Evolutionary conservation across 345 rosid species (phyloP).

Genomic region (Noccaea bulbosa): DNA sequence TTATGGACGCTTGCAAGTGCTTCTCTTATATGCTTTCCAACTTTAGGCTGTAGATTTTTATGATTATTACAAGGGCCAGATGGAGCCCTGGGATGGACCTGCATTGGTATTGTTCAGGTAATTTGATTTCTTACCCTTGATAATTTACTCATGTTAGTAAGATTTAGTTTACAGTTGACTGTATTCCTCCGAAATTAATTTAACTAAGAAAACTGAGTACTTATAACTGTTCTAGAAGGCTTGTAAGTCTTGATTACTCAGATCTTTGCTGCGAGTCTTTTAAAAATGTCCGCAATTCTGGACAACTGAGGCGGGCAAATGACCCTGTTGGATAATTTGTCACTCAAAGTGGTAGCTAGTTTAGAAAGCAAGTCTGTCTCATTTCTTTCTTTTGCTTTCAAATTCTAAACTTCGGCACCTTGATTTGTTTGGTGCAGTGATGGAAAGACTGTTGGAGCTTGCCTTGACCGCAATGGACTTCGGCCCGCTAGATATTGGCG

Average conservation of each 20-base stretch:
- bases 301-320: constrained; percentile 27
- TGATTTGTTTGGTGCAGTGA: constrained; percentile 64
- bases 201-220: constrained; percentile 12
- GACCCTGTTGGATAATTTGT: constrained; percentile 24
- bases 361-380: constrained; percentile 16
- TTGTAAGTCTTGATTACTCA: constrained; percentile 30
- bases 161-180: constrained; percentile 14
- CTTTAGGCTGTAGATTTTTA: constrained; percentile 86
- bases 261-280: constrained; percentile 20
- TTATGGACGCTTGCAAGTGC: constrained; percentile 25
- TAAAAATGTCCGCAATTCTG: constrained; percentile 21
- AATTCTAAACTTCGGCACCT: constrained; percentile 21
- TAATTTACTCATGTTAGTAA: constrained; percentile 17
- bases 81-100: constrained; percentile 99
- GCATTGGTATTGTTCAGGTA: constrained; percentile 95
- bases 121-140: constrained; percentile 20
- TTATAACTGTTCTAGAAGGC: constrained; percentile 26
- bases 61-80: constrained; percentile 98
- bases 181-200: not conserved
- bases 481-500: constrained; percentile 99
- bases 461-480: constrained; percentile 98
- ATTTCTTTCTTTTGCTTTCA: constrained; percentile 27
- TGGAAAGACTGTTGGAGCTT: constrained; percentile 98
- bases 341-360: constrained; percentile 21
- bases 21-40: constrained; percentile 29